Conservation (phyloP, 192 early-diverging fungal genomes). For the Piromyces finnis region DNA sequence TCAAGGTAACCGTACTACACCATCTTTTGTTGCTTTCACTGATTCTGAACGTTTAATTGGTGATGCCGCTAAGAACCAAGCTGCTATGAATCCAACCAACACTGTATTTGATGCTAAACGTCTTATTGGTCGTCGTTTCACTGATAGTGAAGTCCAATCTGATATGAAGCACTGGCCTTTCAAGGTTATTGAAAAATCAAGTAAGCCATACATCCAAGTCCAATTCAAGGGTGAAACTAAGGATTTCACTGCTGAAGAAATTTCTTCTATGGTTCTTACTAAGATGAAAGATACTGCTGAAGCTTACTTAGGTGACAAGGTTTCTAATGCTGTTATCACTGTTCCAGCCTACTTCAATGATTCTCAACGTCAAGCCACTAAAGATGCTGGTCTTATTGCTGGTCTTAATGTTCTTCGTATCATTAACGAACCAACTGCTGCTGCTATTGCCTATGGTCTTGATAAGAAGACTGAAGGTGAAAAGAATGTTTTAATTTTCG, state of each 20-base stretch:
- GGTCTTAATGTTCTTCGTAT: too few relatives aligned
- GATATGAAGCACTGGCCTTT: conserved; percentile 99
- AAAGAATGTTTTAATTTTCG: too few relatives aligned
- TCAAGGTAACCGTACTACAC: conserved; percentile 88
- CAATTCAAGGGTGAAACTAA: conserved; percentile 15
- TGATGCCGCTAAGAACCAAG: too few relatives aligned
- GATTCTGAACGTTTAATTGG: conserved; percentile 61
- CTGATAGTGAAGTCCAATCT: conserved; percentile 81
- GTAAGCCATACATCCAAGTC: conserved; percentile 80
- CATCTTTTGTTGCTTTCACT: conserved; percentile 92
- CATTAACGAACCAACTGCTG: too few relatives aligned
- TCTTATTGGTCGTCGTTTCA: conserved; percentile 37
- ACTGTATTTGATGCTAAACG: too few relatives aligned
- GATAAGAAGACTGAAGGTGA: too few relatives aligned
- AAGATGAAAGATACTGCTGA: too few relatives aligned
- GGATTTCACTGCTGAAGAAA: not conserved
- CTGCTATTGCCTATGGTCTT: too few relatives aligned
- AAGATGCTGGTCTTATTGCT: too few relatives aligned
- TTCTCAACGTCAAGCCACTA: too few relatives aligned
- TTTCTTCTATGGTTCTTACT: not conserved
- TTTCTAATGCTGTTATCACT: not conserved
- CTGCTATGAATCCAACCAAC: too few relatives aligned
- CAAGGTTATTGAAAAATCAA: conserved; percentile 74
- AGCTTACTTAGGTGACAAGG: not conserved
- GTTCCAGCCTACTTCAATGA: not conserved